phyloP scores from a whole-genome alignment of 768 basidiomycete species.

The Pleurotus platypus region DNA sequence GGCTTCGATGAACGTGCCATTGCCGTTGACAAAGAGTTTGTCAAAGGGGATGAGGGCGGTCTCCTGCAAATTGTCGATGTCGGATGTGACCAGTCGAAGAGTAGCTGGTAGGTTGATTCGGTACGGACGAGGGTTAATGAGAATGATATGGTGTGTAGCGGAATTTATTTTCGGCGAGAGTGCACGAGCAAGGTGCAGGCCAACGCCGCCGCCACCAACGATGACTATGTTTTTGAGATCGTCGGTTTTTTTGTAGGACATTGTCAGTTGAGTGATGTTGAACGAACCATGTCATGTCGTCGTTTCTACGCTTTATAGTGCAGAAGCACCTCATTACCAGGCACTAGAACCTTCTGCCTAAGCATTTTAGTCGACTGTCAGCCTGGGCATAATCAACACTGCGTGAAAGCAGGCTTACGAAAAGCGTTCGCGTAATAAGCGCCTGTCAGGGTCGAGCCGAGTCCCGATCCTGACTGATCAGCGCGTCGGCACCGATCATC shows the following conservation, averaged over 20 bases:
- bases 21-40: slow-evolving; percentile 40
- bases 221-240: slow-evolving; percentile 37
- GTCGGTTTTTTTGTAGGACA: slow-evolving; percentile 14
- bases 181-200: slow-evolving; percentile 36
- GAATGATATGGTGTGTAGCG: slow-evolving; percentile 43
- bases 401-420: too few relatives aligned
- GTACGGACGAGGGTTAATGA: slow-evolving; percentile 52
- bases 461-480: too few relatives aligned
- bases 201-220: slow-evolving; percentile 57
- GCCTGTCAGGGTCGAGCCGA: too few relatives aligned
- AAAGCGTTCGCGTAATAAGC: too few relatives aligned
- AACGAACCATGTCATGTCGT: too few relatives aligned
- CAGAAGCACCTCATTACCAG: too few relatives aligned
- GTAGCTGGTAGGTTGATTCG: slow-evolving; percentile 45
- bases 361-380: too few relatives aligned
- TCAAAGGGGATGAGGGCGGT: slow-evolving; percentile 48
- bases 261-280: neutral
- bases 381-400: too few relatives aligned
- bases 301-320: too few relatives aligned
- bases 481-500: too few relatives aligned
- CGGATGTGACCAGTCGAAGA: slow-evolving; percentile 50
- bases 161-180: slow-evolving; percentile 51
- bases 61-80: slow-evolving; percentile 39
- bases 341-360: too few relatives aligned
- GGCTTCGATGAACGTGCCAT: slow-evolving; percentile 41